A percentile compares a stretch with the other conserved stretches of the same genome.
Conservation (phyloP, 2,329 filamentous ascomycete species). For the Fusarium sp. region DNA sequence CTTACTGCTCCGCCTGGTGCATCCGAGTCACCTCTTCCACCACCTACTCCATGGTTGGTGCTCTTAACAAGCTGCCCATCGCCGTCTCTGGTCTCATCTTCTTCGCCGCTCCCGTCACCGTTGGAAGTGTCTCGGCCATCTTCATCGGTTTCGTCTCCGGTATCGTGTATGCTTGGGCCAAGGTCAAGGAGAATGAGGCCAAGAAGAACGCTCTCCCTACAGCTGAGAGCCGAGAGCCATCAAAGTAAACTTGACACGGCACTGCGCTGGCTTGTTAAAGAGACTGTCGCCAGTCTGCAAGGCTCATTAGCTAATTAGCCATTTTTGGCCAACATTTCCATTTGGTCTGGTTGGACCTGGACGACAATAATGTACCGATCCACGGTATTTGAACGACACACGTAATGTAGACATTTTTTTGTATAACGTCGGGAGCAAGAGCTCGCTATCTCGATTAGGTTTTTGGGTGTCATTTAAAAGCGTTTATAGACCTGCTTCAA, state of each 20-base stretch:
- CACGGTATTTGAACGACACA: conserved; percentile 23
- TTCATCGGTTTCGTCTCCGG: conserved; percentile 90
- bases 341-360: neutral
- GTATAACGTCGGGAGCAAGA: conserved; percentile 23
- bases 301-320: neutral
- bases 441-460: conserved; percentile 18
- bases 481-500: conserved; percentile 33
- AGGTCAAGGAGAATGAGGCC: conserved; percentile 63
- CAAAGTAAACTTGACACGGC: conserved; percentile 19
- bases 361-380: conserved; percentile 14
- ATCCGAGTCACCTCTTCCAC: conserved; percentile 97
- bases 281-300: neutral
- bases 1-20: conserved; percentile 98
- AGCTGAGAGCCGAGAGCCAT: conserved; percentile 48
- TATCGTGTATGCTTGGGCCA: conserved; percentile 86
- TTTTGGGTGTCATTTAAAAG: conserved; percentile 33
- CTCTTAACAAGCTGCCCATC: conserved; percentile 97
- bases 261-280: neutral
- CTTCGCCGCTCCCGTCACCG: conserved; percentile 92
- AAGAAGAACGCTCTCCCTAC: conserved; percentile 68
- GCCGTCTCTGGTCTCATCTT: conserved; percentile 92
- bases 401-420: conserved; percentile 35
- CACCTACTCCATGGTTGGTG: conserved; percentile 98
- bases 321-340: neutral
- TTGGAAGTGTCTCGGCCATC: conserved; percentile 94